Conservation (phyloP, 2,329 filamentous ascomycete species). For the Elsinoe batatas region DNA sequence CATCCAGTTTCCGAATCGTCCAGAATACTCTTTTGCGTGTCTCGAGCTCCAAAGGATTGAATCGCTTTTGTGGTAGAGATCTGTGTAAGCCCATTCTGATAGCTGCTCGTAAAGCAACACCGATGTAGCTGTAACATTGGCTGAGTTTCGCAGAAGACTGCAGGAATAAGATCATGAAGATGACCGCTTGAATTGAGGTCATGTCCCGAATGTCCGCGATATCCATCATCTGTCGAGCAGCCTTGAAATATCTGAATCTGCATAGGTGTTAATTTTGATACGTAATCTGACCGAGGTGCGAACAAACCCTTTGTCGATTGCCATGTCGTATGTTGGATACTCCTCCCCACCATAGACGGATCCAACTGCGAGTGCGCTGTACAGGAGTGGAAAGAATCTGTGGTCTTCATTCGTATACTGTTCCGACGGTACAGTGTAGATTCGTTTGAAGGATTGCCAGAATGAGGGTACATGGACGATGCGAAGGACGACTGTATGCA, state of each 20-base stretch:
- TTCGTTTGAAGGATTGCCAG: constrained; percentile 61
- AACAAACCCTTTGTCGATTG: constrained; percentile 38
- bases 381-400: constrained; percentile 39
- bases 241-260: constrained; percentile 41
- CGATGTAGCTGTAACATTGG: constrained; percentile 44
- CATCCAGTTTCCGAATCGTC: constrained; percentile 42
- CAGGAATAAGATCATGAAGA: constrained; percentile 46
- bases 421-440: constrained; percentile 58
- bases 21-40: constrained; percentile 43
- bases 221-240: constrained; percentile 40
- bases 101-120: constrained; percentile 41
- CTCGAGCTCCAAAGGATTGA: constrained; percentile 40
- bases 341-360: constrained; percentile 34
- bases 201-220: constrained; percentile 45
- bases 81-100: constrained; percentile 43
- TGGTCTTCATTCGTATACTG: constrained; percentile 37
- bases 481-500: constrained; percentile 54
- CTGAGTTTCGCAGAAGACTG: constrained; percentile 44
- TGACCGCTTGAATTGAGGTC: constrained; percentile 40
- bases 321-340: constrained; percentile 33
- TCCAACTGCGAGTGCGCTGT: constrained; percentile 39
- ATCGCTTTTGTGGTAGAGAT: constrained; percentile 24
- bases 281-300: neutral
- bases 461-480: constrained; percentile 77
- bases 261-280: neutral